Evolutionary conservation across 2,329 filamentous ascomycete genomes (phyloP).

Genomic region (Colletotrichum sp.): DNA sequence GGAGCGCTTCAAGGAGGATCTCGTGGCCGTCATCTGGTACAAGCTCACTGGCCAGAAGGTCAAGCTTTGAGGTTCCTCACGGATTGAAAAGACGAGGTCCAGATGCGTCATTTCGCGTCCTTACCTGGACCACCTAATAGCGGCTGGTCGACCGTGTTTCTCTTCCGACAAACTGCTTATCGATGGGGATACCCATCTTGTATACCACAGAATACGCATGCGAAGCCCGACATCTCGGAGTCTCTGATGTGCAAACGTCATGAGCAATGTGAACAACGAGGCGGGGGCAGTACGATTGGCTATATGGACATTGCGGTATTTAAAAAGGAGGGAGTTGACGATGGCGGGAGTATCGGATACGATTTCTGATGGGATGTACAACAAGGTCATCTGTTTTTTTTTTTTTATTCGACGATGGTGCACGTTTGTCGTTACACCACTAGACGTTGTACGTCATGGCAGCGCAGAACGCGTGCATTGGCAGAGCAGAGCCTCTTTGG

Average conservation of each 20-base stretch:
- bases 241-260: conserved; percentile 9
- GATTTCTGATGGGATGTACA: not conserved
- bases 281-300: not conserved
- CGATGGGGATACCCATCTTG: conserved; percentile 9
- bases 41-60: conserved; percentile 68
- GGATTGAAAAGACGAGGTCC: not conserved
- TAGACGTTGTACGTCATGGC: not conserved
- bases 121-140: conserved; percentile 4
- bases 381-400: not conserved
- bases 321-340: conserved; percentile 12
- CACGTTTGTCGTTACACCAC: not conserved
- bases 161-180: conserved; percentile 14
- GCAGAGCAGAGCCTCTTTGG: conserved; percentile 1
- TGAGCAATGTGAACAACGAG: conserved; percentile 11
- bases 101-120: conserved; percentile 4
- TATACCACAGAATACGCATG: conserved; percentile 17
- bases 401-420: not conserved
- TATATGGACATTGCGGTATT: not conserved
- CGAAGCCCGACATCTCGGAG: not conserved
- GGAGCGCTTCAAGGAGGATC: conserved; percentile 76
- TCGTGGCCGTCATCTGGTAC: conserved; percentile 65
- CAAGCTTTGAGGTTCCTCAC: conserved; percentile 48
- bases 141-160: conserved; percentile 21
- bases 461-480: not conserved
- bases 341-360: conserved; percentile 13